Evolutionary conservation across 2,329 filamentous ascomycete species (phyloP).

Genomic region (Cladosporium sp.): DNA sequence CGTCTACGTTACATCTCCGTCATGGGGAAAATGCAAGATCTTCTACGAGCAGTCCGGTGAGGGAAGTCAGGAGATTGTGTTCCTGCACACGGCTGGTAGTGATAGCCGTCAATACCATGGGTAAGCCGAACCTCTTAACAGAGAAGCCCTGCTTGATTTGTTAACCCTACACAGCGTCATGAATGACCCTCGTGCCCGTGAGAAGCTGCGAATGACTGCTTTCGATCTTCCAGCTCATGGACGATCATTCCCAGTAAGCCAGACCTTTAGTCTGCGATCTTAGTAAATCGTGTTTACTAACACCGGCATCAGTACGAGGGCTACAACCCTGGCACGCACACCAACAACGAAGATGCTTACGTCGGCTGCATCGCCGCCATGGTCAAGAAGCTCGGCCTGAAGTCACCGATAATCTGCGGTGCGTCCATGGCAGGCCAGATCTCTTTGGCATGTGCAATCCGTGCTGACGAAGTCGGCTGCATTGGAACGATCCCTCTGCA

Average conservation of each 20-base stretch:
- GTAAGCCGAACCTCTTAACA: not conserved
- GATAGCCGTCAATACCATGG: slow-evolving; percentile 55
- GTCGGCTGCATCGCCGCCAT: slow-evolving; percentile 50
- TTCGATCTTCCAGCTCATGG: slow-evolving; percentile 56
- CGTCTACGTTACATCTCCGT: slow-evolving; percentile 47
- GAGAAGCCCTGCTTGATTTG: not conserved
- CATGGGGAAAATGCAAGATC: slow-evolving; percentile 53
- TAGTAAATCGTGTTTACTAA: not conserved
- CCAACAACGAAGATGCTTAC: slow-evolving; percentile 52
- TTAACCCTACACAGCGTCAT: slow-evolving; percentile 41
- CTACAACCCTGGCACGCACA: slow-evolving; percentile 46
- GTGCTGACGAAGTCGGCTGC: slow-evolving; percentile 51
- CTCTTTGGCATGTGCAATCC: slow-evolving; percentile 51
- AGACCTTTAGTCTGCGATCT: no score
- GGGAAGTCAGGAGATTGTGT: slow-evolving; percentile 49
- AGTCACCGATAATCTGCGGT: slow-evolving; percentile 53
- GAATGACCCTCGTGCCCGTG: slow-evolving; percentile 51
- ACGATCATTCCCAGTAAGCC: slow-evolving; percentile 46
- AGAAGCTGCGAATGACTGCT: slow-evolving; percentile 53
- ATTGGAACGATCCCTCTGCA: slow-evolving; percentile 52
- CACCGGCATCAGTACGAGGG: slow-evolving; percentile 8
- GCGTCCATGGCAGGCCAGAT: slow-evolving; percentile 56
- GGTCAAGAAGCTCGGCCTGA: slow-evolving; percentile 47
- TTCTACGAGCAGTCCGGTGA: slow-evolving; percentile 53
- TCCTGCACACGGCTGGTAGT: slow-evolving; percentile 44